Conservation (phyloP, 306 rosid genomes). For the Pachyrhizus erosus region DNA sequence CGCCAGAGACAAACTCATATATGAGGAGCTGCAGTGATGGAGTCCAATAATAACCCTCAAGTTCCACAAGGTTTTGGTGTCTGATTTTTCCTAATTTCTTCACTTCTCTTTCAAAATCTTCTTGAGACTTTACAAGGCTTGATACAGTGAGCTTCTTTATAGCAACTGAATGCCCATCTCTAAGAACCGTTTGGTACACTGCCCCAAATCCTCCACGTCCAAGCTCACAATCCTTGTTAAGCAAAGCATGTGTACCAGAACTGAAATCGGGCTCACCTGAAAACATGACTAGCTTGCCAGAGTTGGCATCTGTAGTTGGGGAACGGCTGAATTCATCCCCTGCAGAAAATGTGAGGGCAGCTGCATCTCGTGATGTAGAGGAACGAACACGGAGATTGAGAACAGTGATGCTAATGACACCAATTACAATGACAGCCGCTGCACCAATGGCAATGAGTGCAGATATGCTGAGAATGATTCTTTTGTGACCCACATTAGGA, state of each 20-base stretch:
- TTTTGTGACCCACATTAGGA: conserved; percentile 67
- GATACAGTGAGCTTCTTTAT: conserved; percentile 99
- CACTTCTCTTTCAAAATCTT: conserved; percentile 94
- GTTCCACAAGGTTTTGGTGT: conserved; percentile 87
- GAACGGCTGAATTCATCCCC: conserved; percentile 93
- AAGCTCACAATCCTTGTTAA: conserved; percentile 98
- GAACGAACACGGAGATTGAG: conserved; percentile 89
- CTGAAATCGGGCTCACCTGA: conserved; percentile 97
- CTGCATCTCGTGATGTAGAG: conserved; percentile 59
- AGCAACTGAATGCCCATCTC: conserved; percentile 93
- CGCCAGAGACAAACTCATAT: conserved; percentile 81
- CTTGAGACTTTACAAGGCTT: conserved; percentile 97
- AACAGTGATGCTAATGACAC: conserved; percentile 91
- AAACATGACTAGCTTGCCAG: conserved; percentile 99
- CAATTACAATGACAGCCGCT: conserved; percentile 90
- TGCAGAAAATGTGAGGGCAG: conserved; percentile 74
- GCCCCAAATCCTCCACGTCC: conserved; percentile 99
- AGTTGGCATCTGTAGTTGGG: conserved; percentile 89
- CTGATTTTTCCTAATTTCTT: conserved; percentile 88
- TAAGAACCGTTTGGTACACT: conserved; percentile 84
- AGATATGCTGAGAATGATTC: conserved; percentile 95
- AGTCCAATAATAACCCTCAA: conserved; percentile 99
- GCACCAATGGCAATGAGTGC: conserved; percentile 99
- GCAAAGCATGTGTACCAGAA: conserved; percentile 94
- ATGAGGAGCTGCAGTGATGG: conserved; percentile 96